Conservation (phyloP, 1,139 yeast species). For the Hemisphaericaspora subhashii region DNA sequence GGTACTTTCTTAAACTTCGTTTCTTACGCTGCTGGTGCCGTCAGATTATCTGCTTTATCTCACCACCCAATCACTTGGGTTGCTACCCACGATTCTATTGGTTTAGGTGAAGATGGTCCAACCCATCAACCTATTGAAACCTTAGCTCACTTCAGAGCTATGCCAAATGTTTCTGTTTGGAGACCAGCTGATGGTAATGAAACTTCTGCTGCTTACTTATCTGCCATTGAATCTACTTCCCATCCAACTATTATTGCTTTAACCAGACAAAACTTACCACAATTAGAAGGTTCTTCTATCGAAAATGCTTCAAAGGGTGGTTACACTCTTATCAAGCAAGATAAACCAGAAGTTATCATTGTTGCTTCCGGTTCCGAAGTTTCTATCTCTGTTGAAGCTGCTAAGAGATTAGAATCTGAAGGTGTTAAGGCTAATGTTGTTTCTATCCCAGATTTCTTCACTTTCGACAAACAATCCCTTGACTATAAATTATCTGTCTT, state of each 20-base stretch:
- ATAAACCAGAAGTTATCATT: constrained; percentile 72
- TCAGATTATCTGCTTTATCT: constrained; percentile 90
- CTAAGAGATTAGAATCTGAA: constrained; percentile 59
- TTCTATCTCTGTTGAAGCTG: constrained; percentile 76
- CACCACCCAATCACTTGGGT: constrained; percentile 96
- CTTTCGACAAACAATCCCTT: constrained; percentile 80
- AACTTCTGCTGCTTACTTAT: constrained; percentile 92
- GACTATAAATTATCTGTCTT: constrained; percentile 83
- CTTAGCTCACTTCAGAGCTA: constrained; percentile 95
- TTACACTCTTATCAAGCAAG: constrained; percentile 67
- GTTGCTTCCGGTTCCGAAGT: constrained; percentile 98
- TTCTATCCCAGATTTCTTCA: constrained; percentile 89
- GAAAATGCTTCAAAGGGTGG: constrained; percentile 97
- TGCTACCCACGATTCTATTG: constrained; percentile 98
- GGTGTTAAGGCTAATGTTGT: constrained; percentile 82
- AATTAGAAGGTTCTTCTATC: constrained; percentile 87
- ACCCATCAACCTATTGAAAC: constrained; percentile 99
- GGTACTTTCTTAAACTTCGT: constrained; percentile 99
- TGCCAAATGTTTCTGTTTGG: constrained; percentile 95
- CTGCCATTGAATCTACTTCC: constrained; percentile 65
- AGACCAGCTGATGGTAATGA: constrained; percentile 99
- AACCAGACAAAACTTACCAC: constrained; percentile 97
- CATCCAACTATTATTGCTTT: constrained; percentile 92
- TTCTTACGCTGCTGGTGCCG: constrained; percentile 97
- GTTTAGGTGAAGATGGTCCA: constrained; percentile 99